These are phyloP conservation scores for Blastocystis sp. DNA, from an alignment of 352 stramenopile species.

Conservation along the genomic window DNA sequence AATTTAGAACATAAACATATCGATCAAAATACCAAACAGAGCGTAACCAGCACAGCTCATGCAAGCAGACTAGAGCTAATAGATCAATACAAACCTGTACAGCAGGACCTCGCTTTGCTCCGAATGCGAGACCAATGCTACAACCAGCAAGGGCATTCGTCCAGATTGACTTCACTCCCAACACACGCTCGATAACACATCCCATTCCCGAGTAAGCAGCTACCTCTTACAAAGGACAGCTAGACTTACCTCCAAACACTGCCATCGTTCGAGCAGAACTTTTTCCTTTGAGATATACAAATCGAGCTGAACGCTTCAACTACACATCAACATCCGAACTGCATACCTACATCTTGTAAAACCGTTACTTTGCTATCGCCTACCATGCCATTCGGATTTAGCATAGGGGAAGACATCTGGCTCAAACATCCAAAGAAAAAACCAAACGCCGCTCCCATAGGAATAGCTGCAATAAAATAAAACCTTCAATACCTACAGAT, in stretches of 20 bases:
- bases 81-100: neutral
- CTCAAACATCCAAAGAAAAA: slow-evolving; percentile 16
- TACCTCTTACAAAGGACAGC: neutral
- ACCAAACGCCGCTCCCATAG: slow-evolving; percentile 27
- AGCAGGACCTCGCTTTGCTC: neutral
- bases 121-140: neutral
- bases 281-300: slow-evolving; percentile 18
- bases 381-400: neutral
- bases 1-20: slow-evolving; percentile 52
- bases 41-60: slow-evolving; percentile 38
- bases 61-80: neutral
- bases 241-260: slow-evolving; percentile 11
- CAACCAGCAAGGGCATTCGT: slow-evolving; percentile 45
- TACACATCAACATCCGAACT: neutral
- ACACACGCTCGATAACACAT: slow-evolving; percentile 27
- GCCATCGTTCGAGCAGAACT: slow-evolving; percentile 3
- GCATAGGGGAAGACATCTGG: neutral
- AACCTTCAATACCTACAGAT: neutral
- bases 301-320: slow-evolving; percentile 12
- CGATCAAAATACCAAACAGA: slow-evolving; percentile 46
- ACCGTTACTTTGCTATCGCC: neutral
- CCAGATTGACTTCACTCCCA: slow-evolving; percentile 17
- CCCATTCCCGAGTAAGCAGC: slow-evolving; percentile 23
- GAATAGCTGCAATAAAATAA: neutral
- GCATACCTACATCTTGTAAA: neutral